Percentiles rank a stretch among this genome's conserved stretches.
Evolutionary conservation across 176 grass and related monocot species (phyloP).

Genomic region (Canna indica): DNA sequence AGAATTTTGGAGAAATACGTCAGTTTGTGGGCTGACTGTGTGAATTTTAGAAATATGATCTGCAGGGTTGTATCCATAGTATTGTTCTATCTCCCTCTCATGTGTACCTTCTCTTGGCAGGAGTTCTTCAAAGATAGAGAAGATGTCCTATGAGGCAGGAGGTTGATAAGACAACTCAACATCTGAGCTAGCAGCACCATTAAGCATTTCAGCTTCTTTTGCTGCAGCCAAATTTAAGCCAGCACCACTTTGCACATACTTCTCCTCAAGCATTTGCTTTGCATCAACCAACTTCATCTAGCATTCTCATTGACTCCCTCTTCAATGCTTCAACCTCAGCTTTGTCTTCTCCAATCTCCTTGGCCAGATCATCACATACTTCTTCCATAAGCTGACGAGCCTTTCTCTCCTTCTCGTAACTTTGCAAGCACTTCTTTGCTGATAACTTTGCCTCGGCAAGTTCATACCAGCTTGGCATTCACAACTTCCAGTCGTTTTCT

Average conservation of each 20-base stretch:
- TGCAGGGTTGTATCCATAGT: slow-evolving; percentile 17
- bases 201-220: slow-evolving; percentile 42
- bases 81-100: slow-evolving; percentile 3
- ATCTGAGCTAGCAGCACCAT: slow-evolving; percentile 32
- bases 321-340: slow-evolving; percentile 69
- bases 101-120: slow-evolving; percentile 36
- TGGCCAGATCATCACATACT: slow-evolving; percentile 63
- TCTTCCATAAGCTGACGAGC: slow-evolving; percentile 64
- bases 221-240: slow-evolving; percentile 25
- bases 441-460: slow-evolving; percentile 44
- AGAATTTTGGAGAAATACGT: slow-evolving; percentile 38
- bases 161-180: slow-evolving; percentile 50
- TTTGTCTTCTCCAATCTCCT: slow-evolving; percentile 63
- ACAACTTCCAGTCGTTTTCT: slow-evolving; percentile 46
- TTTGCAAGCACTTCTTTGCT: slow-evolving; percentile 36
- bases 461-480: slow-evolving; percentile 51
- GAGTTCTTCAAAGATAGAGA: slow-evolving; percentile 52
- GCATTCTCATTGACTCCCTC: slow-evolving; percentile 61
- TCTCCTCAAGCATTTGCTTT: slow-evolving; percentile 65
- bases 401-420: slow-evolving; percentile 72
- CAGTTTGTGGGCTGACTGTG: slow-evolving; percentile 47
- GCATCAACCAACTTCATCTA: slow-evolving; percentile 95
- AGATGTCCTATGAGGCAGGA: slow-evolving; percentile 43
- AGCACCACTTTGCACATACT: slow-evolving; percentile 43
- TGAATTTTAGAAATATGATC: slow-evolving; percentile 40